Base-by-base conservation (phyloP, 345 rosid species). In the Durio zibethinus region DNA sequence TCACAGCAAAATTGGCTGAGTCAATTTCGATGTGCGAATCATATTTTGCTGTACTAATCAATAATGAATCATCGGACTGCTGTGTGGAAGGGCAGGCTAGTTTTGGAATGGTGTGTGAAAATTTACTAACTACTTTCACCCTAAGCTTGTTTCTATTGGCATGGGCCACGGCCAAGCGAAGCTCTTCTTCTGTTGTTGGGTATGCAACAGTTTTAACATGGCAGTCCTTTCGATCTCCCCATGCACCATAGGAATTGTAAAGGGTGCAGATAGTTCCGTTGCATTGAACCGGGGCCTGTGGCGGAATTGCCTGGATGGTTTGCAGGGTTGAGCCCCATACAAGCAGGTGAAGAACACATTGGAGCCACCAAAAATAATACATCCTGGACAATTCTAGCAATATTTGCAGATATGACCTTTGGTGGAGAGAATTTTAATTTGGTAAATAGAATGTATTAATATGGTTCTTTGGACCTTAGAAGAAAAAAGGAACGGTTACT, bases 81-180 rank as follows among this genome's bases (percentile, higher is more conserved):
- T n/a, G n/a, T 0, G 80, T 10, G 4, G 79, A 85, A 25, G 97
- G 97, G 76, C 99, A 95, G 43, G 93, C 96, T 12, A 95, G 86
- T 75, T 93, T 95, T 0, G 97, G 92, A 27, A 93, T 94, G 25
- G 98, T 87, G 78, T 92, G 96, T 1, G 98, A 93, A 77, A 90
- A 93, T 61, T 76, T 83, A 81, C 92, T 90, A 11, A 89, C 93
- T 0, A 89, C 93, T 80, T 93, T 91, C 38, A 92, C 82, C 79
- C 87, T 91, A 75, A 95, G 87, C 27, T 82, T 85, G 59, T 85
- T 83, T 69, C 72, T 79, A 29, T 74, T 68, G 5, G 97, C 98
- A 42, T 76, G 67, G 7, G 94, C 98, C 38, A 92, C 94, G 14
- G 91, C 90, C 2, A 60, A 47, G 2, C 82, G 84, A 20, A 93